phyloP scores from a whole-genome alignment of 495 filamentous ascomycete genomes.

The Aspergillus heteromorphus region DNA sequence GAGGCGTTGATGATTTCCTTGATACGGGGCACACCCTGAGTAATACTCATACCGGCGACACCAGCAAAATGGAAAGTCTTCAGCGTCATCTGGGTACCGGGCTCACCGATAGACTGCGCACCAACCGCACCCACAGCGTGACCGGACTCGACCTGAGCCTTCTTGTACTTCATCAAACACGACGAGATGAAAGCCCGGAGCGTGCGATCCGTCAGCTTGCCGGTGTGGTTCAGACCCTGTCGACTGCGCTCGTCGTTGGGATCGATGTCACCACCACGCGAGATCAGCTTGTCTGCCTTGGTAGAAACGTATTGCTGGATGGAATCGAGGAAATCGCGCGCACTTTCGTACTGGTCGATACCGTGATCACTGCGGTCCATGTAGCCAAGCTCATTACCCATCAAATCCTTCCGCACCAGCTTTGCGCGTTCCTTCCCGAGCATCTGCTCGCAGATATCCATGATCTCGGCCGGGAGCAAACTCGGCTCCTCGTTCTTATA shows the following conservation, averaged over 20 bases:
- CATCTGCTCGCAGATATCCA: conserved; percentile 55
- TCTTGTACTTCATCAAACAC: conserved; percentile 85
- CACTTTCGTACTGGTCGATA: conserved; percentile 82
- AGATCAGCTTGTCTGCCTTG: conserved; percentile 50
- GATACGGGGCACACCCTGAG: conserved; percentile 97
- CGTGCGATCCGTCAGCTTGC: conserved; percentile 71
- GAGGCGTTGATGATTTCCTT: conserved; percentile 99
- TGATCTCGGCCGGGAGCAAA: conserved; percentile 70
- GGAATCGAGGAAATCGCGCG: conserved; percentile 71
- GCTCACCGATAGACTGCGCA: conserved; percentile 96
- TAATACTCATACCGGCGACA: conserved; percentile 98
- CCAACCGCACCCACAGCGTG: conserved; percentile 97
- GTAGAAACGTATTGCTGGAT: conserved; percentile 63
- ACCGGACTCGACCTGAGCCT: conserved; percentile 83
- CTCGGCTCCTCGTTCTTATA: conserved; percentile 69
- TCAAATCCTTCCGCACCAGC: conserved; percentile 52
- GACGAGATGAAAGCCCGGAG: conserved; percentile 70
- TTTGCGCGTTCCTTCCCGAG: conserved; percentile 61
- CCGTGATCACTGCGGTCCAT: conserved; percentile 57
- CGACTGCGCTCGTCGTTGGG: conserved; percentile 33
- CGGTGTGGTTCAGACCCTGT: conserved; percentile 59
- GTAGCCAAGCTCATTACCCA: conserved; percentile 52
- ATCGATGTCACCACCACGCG: conserved; percentile 35
- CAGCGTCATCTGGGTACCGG: conserved; percentile 97
- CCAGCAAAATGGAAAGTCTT: conserved; percentile 99